A percentile compares a stretch with the other conserved stretches of the same genome.
phyloP scores from a whole-genome alignment of 768 basidiomycete genomes.

The Psilocybe tampanensis region DNA sequence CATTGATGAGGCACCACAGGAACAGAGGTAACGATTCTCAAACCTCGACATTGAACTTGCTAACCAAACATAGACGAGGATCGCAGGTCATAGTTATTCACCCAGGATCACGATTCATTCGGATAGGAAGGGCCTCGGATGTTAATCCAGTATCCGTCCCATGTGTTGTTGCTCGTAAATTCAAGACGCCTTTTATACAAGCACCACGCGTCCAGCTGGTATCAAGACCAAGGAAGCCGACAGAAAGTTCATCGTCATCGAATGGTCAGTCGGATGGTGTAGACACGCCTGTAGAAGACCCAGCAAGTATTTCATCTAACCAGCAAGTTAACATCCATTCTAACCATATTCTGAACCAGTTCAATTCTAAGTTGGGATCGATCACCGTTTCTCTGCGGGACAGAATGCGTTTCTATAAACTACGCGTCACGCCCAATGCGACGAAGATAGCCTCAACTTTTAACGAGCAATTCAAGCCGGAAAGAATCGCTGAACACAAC shows the following conservation, averaged over 20 bases:
- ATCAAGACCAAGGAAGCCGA: slow-evolving; percentile 51
- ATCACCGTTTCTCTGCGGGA: slow-evolving; percentile 76
- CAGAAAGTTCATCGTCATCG: slow-evolving; percentile 3
- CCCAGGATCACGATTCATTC: slow-evolving; percentile 72
- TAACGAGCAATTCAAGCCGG: slow-evolving; percentile 83
- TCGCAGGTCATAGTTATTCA: slow-evolving; percentile 81
- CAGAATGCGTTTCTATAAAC: slow-evolving; percentile 85
- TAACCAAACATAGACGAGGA: slow-evolving; percentile 57
- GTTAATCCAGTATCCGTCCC: slow-evolving; percentile 70
- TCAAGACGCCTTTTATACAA: slow-evolving; percentile 43
- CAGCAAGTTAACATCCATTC: neutral
- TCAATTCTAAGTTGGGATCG: slow-evolving; percentile 74
- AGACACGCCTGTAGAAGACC: slow-evolving; percentile 46
- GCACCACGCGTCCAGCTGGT: slow-evolving; percentile 52
- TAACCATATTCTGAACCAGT: slow-evolving; percentile 39
- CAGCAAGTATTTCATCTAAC: slow-evolving; percentile 43
- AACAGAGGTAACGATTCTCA: slow-evolving; percentile 48
- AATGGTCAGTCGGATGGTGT: slow-evolving; percentile 4
- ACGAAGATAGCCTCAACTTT: slow-evolving; percentile 72
- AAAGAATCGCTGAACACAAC: slow-evolving; percentile 82
- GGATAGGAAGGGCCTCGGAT: slow-evolving; percentile 78
- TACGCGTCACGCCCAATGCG: slow-evolving; percentile 72
- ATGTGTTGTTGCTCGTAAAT: slow-evolving; percentile 74
- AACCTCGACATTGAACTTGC: slow-evolving; percentile 18
- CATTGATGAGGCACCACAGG: slow-evolving; percentile 41